phyloP scores from a whole-genome alignment of 2,329 filamentous ascomycete genomes.

The Fusarium stilboides region DNA sequence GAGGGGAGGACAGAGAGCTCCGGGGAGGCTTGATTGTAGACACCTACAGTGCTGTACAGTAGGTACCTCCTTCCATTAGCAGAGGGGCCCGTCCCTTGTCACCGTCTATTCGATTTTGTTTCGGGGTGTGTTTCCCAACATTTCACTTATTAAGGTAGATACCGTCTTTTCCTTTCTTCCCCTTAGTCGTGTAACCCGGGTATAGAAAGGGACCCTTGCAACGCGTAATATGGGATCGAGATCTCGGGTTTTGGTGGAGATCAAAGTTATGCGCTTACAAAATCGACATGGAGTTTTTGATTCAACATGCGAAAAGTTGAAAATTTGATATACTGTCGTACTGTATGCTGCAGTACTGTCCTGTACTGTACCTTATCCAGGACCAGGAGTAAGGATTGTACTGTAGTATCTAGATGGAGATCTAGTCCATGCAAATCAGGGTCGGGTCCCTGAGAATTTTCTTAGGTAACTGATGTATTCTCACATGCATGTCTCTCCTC shows the following conservation, averaged over 20 bases:
- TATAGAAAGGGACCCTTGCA: constrained; percentile 16
- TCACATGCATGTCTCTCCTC: not conserved
- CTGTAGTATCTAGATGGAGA: too few relatives aligned
- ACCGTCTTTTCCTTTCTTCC: not conserved
- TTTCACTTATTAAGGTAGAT: not conserved
- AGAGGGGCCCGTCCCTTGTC: constrained; percentile 25
- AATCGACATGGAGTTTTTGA: constrained; percentile 24
- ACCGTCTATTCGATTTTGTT: constrained; percentile 14
- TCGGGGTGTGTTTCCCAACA: not conserved
- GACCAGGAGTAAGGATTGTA: too few relatives aligned
- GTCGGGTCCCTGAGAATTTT: constrained; percentile 27
- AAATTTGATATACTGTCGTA: constrained; percentile 19
- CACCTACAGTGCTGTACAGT: not conserved
- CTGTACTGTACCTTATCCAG: too few relatives aligned
- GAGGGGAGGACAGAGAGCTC: constrained; percentile 29
- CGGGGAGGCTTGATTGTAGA: constrained; percentile 23
- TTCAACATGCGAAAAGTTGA: constrained; percentile 29
- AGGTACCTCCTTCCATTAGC: not conserved
- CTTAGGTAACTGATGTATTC: not conserved
- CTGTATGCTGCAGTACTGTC: not conserved
- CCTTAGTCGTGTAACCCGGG: not conserved
- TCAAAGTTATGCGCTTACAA: constrained; percentile 33
- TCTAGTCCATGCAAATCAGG: constrained; percentile 26
- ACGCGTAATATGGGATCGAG: constrained; percentile 35
- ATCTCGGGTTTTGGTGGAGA: constrained; percentile 29